phyloP scores from a whole-genome alignment of 169 alveolate species.

The Plasmodium cynomolgi region DNA sequence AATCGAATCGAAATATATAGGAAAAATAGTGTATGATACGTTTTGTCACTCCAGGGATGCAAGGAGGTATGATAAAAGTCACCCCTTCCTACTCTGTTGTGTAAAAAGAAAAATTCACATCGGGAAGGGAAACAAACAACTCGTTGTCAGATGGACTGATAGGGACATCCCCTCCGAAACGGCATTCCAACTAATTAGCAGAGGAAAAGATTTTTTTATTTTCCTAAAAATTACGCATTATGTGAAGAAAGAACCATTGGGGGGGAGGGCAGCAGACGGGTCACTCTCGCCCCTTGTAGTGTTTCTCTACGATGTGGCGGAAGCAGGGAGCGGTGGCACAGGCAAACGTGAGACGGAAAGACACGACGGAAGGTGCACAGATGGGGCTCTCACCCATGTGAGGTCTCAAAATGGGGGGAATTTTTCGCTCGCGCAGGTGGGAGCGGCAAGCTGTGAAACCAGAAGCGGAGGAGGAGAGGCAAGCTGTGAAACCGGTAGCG shows the following conservation, averaged over 20 bases:
- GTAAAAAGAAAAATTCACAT: slow-evolving; percentile 20
- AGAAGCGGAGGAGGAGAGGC: not conserved
- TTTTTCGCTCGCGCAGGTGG: not conserved
- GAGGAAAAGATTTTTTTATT: slow-evolving; percentile 36
- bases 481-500: too few relatives aligned
- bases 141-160: not conserved
- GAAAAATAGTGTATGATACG: slow-evolving; percentile 16
- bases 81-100: not conserved
- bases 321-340: not conserved
- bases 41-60: not conserved
- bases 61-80: not conserved
- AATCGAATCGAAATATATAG: slow-evolving; percentile 54
- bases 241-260: slow-evolving; percentile 20
- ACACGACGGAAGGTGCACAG: not conserved
- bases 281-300: slow-evolving; percentile 4
- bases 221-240: slow-evolving; percentile 45
- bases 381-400: not conserved
- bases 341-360: not conserved
- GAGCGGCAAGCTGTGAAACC: too few relatives aligned
- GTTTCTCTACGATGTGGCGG: slow-evolving; percentile 4
- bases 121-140: not conserved
- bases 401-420: not conserved
- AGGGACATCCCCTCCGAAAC: not conserved
- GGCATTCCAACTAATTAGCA: not conserved
- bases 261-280: not conserved